Evolutionary conservation across 2,329 filamentous ascomycete species (phyloP), one percentile per base, ranked within the genome.

Genomic region (Cyphellophora europaea): DNA sequence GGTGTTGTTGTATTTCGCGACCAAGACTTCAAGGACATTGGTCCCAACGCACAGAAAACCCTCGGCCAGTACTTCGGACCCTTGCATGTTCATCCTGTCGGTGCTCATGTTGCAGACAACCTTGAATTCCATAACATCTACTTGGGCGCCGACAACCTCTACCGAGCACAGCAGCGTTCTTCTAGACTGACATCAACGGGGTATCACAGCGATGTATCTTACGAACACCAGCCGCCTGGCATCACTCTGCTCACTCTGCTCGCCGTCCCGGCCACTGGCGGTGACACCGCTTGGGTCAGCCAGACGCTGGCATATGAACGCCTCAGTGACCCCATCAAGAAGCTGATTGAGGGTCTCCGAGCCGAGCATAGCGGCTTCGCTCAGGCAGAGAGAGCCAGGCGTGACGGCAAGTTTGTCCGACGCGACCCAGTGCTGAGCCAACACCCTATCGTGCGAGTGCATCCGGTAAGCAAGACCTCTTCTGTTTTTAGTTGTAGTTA

Each of bases 361-460:
- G 51, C 50, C 4, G 30, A 43, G 21, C 52, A 54, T 21, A 43
- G 40, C 27, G 49, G 49, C 2, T 32, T 48, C 21, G 41, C 42
- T 11, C 53, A 56, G 11, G 80, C 79, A 17, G 73, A 80, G 31
- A 75, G 73, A 16, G 78, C 79, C 28, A 60, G 70, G 13, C 41
- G 61, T 32, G 60, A 52, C 11, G 62, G 61, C 18, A 54, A 61
- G 12, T 42, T 64, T 32, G 58, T 64, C 12, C 27, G 35, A 5
- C 27, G 35, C 37, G 62, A 65, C 37, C 50, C 61, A 2, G 56
- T 65, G 32, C 54, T 58, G 33, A 59, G 54, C 5, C 47, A 59
- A 3, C 63, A 66, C 38, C 63, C 63, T 31, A 50, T 66, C 27
- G 54, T 66, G 18, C 54, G 64, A 3, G 52, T 64, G 16, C 64